phyloP scores from a whole-genome alignment of 768 basidiomycete genomes.

The Suillus placidus region DNA sequence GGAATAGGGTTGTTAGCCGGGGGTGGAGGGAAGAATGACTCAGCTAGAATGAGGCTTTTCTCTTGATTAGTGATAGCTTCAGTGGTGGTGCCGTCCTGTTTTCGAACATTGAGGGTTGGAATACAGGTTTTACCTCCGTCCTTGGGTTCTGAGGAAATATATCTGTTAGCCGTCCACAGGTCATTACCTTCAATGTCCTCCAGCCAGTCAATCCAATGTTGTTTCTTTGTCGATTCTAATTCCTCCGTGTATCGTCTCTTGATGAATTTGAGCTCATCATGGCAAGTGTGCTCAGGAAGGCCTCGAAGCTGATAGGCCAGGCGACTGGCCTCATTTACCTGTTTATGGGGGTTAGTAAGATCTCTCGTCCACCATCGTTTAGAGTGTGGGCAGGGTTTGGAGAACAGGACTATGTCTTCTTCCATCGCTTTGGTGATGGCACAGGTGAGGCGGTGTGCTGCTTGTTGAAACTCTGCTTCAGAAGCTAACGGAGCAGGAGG shows the following conservation, averaged over 20 bases:
- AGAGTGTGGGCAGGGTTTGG: slow-evolving; percentile 17
- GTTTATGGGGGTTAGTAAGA: slow-evolving; percentile 2
- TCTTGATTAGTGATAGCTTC: slow-evolving; percentile 19
- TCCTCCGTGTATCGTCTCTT: slow-evolving; percentile 17
- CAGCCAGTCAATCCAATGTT: slow-evolving; percentile 6
- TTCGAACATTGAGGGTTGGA: slow-evolving; percentile 7
- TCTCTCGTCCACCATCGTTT: slow-evolving; percentile 27
- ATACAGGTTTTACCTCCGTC: slow-evolving; percentile 6
- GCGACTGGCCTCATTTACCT: background rate
- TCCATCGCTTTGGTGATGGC: slow-evolving; percentile 3
- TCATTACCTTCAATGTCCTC: slow-evolving; percentile 15
- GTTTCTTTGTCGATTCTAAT: slow-evolving; percentile 16
- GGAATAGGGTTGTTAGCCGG: slow-evolving; percentile 6
- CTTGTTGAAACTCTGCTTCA: background rate
- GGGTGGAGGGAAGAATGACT: slow-evolving; percentile 29
- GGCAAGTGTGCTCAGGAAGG: background rate
- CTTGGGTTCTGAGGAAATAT: background rate
- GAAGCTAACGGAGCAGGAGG: background rate
- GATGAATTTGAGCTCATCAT: background rate
- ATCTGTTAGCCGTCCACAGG: slow-evolving; percentile 23
- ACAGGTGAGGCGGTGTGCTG: background rate
- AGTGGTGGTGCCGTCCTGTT: background rate
- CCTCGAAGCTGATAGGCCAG: background rate
- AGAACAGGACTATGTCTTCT: background rate
- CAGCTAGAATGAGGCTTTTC: slow-evolving; percentile 21